A percentile compares a stretch with the other conserved stretches of the same genome.
Conservation (phyloP, 2,329 filamentous ascomycete genomes). For the Talaromyces sp. region DNA sequence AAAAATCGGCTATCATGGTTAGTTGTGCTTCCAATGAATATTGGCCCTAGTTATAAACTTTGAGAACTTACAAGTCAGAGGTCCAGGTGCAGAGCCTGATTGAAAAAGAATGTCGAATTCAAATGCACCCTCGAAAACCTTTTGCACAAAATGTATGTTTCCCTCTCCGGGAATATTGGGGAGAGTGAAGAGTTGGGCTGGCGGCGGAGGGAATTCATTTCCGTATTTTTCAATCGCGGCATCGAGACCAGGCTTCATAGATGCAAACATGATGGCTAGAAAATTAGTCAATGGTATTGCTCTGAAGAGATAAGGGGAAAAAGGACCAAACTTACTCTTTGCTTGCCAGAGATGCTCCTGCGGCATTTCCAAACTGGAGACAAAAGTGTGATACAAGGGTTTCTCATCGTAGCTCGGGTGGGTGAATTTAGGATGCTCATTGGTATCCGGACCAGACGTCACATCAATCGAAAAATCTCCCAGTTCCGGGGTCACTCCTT, state of each 20-base stretch:
- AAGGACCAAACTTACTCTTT: slow-evolving; percentile 50
- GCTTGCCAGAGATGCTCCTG: slow-evolving; percentile 76
- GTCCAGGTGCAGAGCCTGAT: slow-evolving; percentile 61
- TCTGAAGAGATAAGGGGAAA: not conserved
- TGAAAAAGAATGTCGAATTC: slow-evolving; percentile 91
- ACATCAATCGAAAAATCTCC: slow-evolving; percentile 77
- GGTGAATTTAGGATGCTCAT: slow-evolving; percentile 49
- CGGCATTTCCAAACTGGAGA: slow-evolving; percentile 65
- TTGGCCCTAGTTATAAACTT: not conserved
- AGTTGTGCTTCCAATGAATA: slow-evolving; percentile 10
- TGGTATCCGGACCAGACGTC: slow-evolving; percentile 64
- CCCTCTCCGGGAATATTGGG: slow-evolving; percentile 56
- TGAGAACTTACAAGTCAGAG: slow-evolving; percentile 47
- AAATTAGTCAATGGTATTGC: not conserved
- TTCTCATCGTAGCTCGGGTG: slow-evolving; percentile 66
- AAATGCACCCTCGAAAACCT: slow-evolving; percentile 83
- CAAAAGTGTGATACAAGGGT: slow-evolving; percentile 70
- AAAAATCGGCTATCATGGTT: slow-evolving; percentile 47
- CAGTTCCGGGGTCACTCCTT: slow-evolving; percentile 65
- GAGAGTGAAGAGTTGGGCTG: slow-evolving; percentile 80
- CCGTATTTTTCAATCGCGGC: slow-evolving; percentile 55
- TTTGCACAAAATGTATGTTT: slow-evolving; percentile 85
- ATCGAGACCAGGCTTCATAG: slow-evolving; percentile 62
- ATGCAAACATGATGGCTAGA: slow-evolving; percentile 55
- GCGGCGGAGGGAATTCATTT: slow-evolving; percentile 67